Evolutionary conservation across 768 basidiomycete genomes (phyloP).

Genomic region (Agrocybe praecox): DNA sequence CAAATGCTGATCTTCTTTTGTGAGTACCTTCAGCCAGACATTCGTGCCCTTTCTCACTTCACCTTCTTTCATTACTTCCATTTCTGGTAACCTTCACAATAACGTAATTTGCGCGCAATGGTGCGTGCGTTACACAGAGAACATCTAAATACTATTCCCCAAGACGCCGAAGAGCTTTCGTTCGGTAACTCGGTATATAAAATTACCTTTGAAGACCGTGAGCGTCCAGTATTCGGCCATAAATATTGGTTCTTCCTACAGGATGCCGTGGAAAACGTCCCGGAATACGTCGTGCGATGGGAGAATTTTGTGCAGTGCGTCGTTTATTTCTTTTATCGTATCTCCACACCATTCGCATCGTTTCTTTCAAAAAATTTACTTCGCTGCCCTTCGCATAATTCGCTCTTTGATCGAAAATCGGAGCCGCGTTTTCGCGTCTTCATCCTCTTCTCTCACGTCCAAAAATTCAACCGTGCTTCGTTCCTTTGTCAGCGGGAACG

Average conservation of each 20-base stretch:
- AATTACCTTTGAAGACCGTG: constrained; percentile 81
- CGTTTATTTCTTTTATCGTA: constrained; percentile 1
- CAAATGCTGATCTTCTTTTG: constrained; percentile 85
- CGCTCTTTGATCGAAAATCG: background rate
- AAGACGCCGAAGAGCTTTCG: constrained; percentile 65
- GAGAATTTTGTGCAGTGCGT: constrained; percentile 89
- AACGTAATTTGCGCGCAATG: background rate
- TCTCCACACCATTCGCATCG: background rate
- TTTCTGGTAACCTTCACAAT: background rate
- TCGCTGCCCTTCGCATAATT: background rate
- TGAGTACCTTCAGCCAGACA: constrained; percentile 41
- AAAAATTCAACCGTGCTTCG: background rate
- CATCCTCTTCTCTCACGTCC: background rate
- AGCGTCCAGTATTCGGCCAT: constrained; percentile 78
- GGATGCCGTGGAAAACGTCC: constrained; percentile 97
- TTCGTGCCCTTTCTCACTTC: constrained; percentile 6
- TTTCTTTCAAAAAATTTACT: background rate
- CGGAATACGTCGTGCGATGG: constrained; percentile 98
- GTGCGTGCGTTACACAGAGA: constrained; percentile 44
- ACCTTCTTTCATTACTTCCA: background rate
- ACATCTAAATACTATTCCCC: constrained; percentile 70
- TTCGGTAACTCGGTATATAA: constrained; percentile 93
- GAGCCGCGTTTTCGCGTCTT: background rate
- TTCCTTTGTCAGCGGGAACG: background rate
- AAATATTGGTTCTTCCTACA: constrained; percentile 92